These are phyloP conservation scores for Blastobotrys aristatus DNA, from an alignment of 1,139 yeast genomes.

Conservation along the genomic window DNA sequence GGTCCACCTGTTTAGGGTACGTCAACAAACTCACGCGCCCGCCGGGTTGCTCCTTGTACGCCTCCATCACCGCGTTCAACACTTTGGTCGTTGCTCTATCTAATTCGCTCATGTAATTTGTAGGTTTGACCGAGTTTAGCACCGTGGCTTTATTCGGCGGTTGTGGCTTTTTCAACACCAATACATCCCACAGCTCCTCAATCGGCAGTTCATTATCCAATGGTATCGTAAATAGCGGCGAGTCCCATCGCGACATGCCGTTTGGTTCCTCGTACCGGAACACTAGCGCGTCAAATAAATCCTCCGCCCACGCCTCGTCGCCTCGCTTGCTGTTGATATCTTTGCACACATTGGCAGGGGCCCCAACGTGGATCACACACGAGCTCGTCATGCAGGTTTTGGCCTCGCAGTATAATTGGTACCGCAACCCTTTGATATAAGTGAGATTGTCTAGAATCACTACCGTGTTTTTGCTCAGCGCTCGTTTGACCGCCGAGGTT, in stretches of 20 bases:
- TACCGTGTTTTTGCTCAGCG: slow-evolving; percentile 58
- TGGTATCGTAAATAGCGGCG: slow-evolving; percentile 74
- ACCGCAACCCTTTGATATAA: slow-evolving; percentile 92
- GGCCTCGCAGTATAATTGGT: slow-evolving; percentile 91
- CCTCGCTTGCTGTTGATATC: slow-evolving; percentile 53
- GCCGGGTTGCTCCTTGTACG: slow-evolving; percentile 52
- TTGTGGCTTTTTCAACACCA: slow-evolving; percentile 56
- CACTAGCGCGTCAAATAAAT: slow-evolving; percentile 59
- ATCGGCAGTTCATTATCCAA: slow-evolving; percentile 52
- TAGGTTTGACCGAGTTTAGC: slow-evolving; percentile 68
- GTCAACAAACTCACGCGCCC: slow-evolving; percentile 45
- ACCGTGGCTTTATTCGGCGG: slow-evolving; percentile 39
- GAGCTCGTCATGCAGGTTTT: slow-evolving; percentile 78
- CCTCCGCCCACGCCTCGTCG: slow-evolving; percentile 56
- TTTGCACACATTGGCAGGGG: slow-evolving; percentile 56
- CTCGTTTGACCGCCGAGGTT: slow-evolving; percentile 83
- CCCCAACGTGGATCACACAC: slow-evolving; percentile 74
- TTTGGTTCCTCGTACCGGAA: slow-evolving; percentile 95
- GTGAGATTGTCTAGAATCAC: slow-evolving; percentile 83
- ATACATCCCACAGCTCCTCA: slow-evolving; percentile 67
- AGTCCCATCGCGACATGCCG: slow-evolving; percentile 83
- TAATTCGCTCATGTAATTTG: slow-evolving; percentile 72
- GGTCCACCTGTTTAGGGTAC: slow-evolving; percentile 42
- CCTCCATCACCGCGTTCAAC: slow-evolving; percentile 52
- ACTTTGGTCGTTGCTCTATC: slow-evolving; percentile 69